Evolutionary conservation across 2,329 filamentous ascomycete species (phyloP).

Genomic region (Penicillium sclerotigenum): DNA sequence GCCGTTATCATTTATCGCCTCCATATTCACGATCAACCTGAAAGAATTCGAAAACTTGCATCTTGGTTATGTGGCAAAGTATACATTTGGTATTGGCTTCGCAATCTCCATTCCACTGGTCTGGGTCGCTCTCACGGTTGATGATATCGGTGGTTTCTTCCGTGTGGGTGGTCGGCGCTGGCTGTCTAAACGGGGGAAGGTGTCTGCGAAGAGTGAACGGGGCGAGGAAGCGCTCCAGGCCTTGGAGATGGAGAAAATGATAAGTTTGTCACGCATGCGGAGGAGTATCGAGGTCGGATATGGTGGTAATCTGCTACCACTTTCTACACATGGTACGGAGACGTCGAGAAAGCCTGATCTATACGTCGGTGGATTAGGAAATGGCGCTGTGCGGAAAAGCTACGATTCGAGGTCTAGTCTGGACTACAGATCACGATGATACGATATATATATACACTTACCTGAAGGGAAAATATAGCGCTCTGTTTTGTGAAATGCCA

Average conservation of each 20-base stretch:
- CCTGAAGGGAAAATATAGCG: no score
- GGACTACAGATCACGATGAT: conserved; percentile 19
- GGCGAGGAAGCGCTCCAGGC: conserved; percentile 10
- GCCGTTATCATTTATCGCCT: conserved; percentile 54
- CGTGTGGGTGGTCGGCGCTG: conserved; percentile 27
- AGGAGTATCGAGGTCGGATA: conserved; percentile 28
- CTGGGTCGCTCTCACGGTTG: conserved; percentile 46
- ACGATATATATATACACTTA: no score
- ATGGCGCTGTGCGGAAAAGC: conserved; percentile 13
- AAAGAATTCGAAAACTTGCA: conserved; percentile 47
- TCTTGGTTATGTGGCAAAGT: conserved; percentile 53
- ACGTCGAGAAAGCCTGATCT: conserved; percentile 8
- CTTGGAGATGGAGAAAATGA: conserved; percentile 28
- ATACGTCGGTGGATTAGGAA: conserved; percentile 11
- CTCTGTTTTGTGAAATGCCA: no score
- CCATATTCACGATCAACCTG: conserved; percentile 56
- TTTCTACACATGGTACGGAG: conserved; percentile 25
- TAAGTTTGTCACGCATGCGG: conserved; percentile 24
- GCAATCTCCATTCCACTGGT: conserved; percentile 53
- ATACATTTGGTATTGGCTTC: conserved; percentile 55
- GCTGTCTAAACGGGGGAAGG: conserved; percentile 17
- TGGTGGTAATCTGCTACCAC: conserved; percentile 25
- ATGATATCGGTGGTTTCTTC: conserved; percentile 39
- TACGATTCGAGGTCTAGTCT: conserved; percentile 17
- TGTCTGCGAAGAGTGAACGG: background rate